These are phyloP conservation scores for Acorus gramineus DNA, from an alignment of 106 monocot genomes.

Conservation along the genomic window DNA sequence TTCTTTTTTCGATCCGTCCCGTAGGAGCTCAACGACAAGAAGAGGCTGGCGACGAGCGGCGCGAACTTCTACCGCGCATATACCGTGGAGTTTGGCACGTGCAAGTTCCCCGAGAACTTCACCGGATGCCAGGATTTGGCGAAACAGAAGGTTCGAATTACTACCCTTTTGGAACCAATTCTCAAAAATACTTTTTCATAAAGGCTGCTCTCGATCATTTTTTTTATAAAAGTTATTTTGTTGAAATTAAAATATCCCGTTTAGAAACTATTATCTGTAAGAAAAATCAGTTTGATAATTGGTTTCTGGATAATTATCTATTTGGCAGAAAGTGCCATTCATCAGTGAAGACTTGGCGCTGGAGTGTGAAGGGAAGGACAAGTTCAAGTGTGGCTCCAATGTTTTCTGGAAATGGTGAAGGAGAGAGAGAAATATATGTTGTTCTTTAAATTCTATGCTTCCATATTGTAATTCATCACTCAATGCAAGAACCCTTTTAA, in stretches of 20 bases:
- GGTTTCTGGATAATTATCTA: constrained; percentile 3
- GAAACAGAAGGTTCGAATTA: constrained; percentile 63
- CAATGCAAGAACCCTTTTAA: too few relatives aligned
- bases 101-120: constrained; percentile 98
- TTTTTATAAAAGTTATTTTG: too few relatives aligned
- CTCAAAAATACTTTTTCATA: too few relatives aligned
- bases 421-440: too few relatives aligned
- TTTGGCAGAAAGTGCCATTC: constrained; percentile 82
- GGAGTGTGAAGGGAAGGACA: constrained; percentile 95
- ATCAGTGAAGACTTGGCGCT: constrained; percentile 70
- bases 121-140: constrained; percentile 96
- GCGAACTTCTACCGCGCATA: constrained; percentile 95
- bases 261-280: too few relatives aligned
- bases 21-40: constrained; percentile 95
- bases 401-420: constrained; percentile 99
- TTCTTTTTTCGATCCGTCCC: background rate
- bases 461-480: too few relatives aligned
- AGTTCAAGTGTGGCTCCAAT: constrained; percentile 97
- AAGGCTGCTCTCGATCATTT: too few relatives aligned
- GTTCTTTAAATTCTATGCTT: too few relatives aligned
- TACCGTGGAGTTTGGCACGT: constrained; percentile 82
- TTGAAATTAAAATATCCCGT: too few relatives aligned
- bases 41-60: constrained; percentile 88
- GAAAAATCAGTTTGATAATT: too few relatives aligned
- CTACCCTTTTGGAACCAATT: background rate